phyloP scores from a whole-genome alignment of 106 monocot species.

The Ottelia alismoides region DNA sequence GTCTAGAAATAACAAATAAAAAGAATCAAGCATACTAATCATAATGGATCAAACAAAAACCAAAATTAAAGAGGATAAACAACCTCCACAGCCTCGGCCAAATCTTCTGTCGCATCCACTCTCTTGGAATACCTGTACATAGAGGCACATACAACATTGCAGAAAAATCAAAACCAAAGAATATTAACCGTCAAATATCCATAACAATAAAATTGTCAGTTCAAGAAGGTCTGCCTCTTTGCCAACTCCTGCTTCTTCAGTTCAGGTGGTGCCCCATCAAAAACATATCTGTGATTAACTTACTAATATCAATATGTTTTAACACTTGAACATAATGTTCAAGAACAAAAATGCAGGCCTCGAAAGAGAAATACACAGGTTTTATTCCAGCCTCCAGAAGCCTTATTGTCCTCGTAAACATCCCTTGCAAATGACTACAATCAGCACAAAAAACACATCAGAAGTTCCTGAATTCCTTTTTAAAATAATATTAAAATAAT shows the following conservation, averaged over 20 bases:
- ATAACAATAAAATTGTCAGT: not conserved
- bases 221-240: slow-evolving; percentile 39
- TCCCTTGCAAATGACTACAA: slow-evolving; percentile 91
- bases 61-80: not conserved
- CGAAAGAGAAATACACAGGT: slow-evolving; percentile 56
- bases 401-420: slow-evolving; percentile 88
- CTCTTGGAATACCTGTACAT: slow-evolving; percentile 58
- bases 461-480: not conserved
- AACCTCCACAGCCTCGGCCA: slow-evolving; percentile 78
- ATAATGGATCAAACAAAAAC: not conserved
- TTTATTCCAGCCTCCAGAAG: slow-evolving; percentile 95
- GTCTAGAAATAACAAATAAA: slow-evolving; percentile 32
- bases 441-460: not conserved
- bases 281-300: slow-evolving; percentile 62
- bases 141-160: no score
- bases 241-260: slow-evolving; percentile 95
- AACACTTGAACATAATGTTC: not conserved
- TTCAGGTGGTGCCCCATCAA: slow-evolving; percentile 95
- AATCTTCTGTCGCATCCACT: slow-evolving; percentile 68
- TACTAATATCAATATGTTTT: not conserved
- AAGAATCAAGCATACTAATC: not conserved
- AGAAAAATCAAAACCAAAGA: not conserved
- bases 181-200: slow-evolving; percentile 1
- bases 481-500: not conserved
- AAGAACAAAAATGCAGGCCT: not conserved